Conservation (phyloP, 495 filamentous ascomycete genomes). For the Lasiosphaeris hirsuta region DNA sequence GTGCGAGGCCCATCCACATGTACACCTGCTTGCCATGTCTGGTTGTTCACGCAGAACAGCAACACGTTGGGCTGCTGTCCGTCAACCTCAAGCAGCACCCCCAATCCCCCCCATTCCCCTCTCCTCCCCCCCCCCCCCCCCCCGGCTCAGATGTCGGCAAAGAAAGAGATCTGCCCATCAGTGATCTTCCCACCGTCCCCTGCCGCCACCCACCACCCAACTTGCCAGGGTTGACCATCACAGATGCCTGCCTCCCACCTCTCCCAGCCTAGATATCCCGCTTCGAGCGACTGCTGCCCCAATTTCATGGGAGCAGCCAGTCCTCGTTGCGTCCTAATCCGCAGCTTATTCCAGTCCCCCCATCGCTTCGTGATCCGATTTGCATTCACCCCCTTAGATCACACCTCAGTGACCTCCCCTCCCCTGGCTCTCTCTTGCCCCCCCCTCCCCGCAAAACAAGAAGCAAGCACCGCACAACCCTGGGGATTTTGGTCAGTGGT, state of each 20-base stretch:
- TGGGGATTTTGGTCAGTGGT: constrained; percentile 15
- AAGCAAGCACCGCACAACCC: constrained; percentile 32
- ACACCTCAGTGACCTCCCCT: constrained; percentile 7
- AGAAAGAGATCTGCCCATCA: constrained; percentile 29
- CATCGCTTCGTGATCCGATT: constrained; percentile 25
- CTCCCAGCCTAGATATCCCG: constrained; percentile 13
- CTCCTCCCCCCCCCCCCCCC: constrained; percentile 1
- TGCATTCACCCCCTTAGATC: constrained; percentile 21
- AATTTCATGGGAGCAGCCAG: constrained; percentile 7
- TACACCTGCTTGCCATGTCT: constrained; percentile 9
- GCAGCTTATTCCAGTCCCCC: constrained; percentile 9
- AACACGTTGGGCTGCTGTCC: too few relatives aligned
- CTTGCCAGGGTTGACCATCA: constrained; percentile 14
- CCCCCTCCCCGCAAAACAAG: constrained; percentile 15
- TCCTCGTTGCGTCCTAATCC: constrained; percentile 6
- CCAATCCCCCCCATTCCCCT: not conserved
- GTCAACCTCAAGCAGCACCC: not conserved
- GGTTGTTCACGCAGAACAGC: constrained; percentile 4
- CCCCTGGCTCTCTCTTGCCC: constrained; percentile 11
- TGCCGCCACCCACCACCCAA: constrained; percentile 13
- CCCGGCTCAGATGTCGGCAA: constrained; percentile 25
- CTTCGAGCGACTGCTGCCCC: constrained; percentile 13
- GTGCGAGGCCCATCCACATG: constrained; percentile 12
- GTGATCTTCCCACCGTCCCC: constrained; percentile 24
- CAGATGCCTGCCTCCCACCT: constrained; percentile 18